A percentile compares a stretch with the other conserved stretches of the same genome.
Conservation (phyloP, 1,139 yeast genomes). For the Wickerhamomyces sp. region DNA sequence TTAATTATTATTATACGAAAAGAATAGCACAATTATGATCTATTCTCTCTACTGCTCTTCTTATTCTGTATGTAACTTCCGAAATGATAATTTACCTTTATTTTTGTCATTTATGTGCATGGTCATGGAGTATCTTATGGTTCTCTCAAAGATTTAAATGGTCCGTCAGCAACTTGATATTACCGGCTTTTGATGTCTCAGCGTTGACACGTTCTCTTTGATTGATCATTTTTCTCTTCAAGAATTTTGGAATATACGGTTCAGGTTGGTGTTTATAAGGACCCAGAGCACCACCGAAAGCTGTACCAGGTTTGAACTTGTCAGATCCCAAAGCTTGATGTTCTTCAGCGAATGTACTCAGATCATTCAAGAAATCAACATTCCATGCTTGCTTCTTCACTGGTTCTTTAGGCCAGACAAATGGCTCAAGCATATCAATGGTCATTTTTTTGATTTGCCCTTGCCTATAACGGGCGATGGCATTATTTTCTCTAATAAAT, state of each 20-base stretch:
- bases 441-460: constrained; percentile 93
- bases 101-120: constrained; percentile 1
- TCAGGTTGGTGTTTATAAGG: constrained; percentile 63
- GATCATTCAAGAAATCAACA: constrained; percentile 32
- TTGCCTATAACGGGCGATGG: constrained; percentile 67
- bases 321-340: constrained; percentile 59
- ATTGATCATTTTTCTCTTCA: constrained; percentile 38
- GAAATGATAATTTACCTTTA: too few species aligned
- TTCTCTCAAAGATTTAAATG: constrained; percentile 14
- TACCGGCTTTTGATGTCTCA: constrained; percentile 21
- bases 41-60: too few species aligned
- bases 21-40: too few species aligned
- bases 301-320: constrained; percentile 56
- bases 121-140: too few species aligned
- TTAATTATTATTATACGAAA: too few species aligned
- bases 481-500: constrained; percentile 55
- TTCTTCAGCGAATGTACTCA: constrained; percentile 38
- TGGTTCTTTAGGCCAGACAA: constrained; percentile 82
- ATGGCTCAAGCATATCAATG: constrained; percentile 88
- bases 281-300: constrained; percentile 75
- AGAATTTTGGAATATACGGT: constrained; percentile 58
- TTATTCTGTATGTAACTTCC: too few species aligned
- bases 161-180: constrained; percentile 23
- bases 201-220: constrained; percentile 29
- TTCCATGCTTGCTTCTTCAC: constrained; percentile 33